A percentile compares a stretch with the other conserved stretches of the same genome.
Conservation (phyloP, 2,329 filamentous ascomycete genomes). For the Cladophialophora psammophila region DNA sequence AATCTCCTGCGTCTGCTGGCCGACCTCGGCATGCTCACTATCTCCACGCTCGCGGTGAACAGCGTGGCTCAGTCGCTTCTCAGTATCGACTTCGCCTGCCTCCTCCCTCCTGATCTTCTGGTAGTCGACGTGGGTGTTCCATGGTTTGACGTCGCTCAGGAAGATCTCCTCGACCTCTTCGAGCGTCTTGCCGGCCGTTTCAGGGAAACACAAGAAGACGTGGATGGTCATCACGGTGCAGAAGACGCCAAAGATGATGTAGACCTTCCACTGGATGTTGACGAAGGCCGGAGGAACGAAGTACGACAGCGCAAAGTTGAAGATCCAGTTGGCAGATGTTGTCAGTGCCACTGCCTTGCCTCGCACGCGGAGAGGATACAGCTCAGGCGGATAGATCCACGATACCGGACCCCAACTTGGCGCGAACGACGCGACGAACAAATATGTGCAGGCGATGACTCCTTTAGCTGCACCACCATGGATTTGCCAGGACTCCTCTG, state of each 20-base stretch:
- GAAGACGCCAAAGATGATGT: conserved; percentile 78
- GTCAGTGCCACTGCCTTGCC: conserved; percentile 69
- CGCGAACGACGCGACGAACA: conserved; percentile 75
- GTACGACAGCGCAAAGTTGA: conserved; percentile 65
- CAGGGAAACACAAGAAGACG: conserved; percentile 70
- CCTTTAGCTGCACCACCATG: conserved; percentile 62
- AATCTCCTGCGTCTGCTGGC: conserved; percentile 14
- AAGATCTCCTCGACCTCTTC: conserved; percentile 66
- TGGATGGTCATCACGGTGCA: conserved; percentile 73
- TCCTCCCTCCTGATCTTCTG: conserved; percentile 28
- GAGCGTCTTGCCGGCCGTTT: conserved; percentile 76
- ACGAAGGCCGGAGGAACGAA: conserved; percentile 66
- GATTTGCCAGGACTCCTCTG: conserved; percentile 50
- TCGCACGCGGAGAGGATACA: conserved; percentile 68
- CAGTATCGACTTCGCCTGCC: conserved; percentile 30
- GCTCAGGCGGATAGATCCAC: conserved; percentile 65
- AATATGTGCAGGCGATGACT: conserved; percentile 73
- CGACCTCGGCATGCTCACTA: conserved; percentile 14
- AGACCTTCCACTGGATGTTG: conserved; percentile 67
- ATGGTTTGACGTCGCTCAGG: conserved; percentile 28
- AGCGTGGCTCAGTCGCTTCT: conserved; percentile 31
- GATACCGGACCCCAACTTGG: conserved; percentile 58
- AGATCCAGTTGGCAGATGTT: conserved; percentile 69
- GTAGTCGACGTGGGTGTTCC: conserved; percentile 33
- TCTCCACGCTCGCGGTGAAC: conserved; percentile 24